Percentiles rank a stretch among this genome's conserved stretches.
phyloP scores from a whole-genome alignment of 495 filamentous ascomycete species.

The Lasiosphaeriaceae sp. region DNA sequence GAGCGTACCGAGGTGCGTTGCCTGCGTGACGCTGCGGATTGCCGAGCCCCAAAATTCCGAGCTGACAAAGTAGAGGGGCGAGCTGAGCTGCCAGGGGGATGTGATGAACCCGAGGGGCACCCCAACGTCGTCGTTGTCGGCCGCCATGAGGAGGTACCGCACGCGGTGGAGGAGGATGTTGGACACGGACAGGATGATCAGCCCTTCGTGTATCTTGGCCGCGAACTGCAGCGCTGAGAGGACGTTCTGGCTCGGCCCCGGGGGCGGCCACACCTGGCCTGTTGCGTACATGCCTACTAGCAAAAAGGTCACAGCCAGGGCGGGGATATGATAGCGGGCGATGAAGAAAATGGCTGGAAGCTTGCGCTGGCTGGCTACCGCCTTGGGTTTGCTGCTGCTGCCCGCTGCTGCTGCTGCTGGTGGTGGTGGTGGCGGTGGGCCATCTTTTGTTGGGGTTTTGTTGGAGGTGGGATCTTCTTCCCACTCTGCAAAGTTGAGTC shows the following conservation, averaged over 20 bases:
- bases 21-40: background rate
- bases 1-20: background rate
- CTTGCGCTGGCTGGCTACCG: background rate
- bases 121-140: background rate
- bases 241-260: background rate
- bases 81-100: background rate
- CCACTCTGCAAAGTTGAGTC: background rate
- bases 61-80: conserved; percentile 1
- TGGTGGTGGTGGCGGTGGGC: no score
- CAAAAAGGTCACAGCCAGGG: background rate
- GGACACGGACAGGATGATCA: conserved; percentile 4
- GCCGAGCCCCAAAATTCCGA: background rate
- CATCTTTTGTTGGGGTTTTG: no score
- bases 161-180: conserved; percentile 8
- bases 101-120: conserved; percentile 1
- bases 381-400: background rate
- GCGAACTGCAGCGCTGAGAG: conserved; percentile 4
- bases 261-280: background rate
- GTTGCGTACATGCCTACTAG: background rate
- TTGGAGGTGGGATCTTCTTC: background rate
- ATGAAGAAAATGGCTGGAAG: background rate
- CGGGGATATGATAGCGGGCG: background rate
- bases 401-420: no score
- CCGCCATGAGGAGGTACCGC: background rate
- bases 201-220: conserved; percentile 7